Evolutionary conservation across 495 filamentous ascomycete species (phyloP).

Genomic region (Penicillium coprophilum): DNA sequence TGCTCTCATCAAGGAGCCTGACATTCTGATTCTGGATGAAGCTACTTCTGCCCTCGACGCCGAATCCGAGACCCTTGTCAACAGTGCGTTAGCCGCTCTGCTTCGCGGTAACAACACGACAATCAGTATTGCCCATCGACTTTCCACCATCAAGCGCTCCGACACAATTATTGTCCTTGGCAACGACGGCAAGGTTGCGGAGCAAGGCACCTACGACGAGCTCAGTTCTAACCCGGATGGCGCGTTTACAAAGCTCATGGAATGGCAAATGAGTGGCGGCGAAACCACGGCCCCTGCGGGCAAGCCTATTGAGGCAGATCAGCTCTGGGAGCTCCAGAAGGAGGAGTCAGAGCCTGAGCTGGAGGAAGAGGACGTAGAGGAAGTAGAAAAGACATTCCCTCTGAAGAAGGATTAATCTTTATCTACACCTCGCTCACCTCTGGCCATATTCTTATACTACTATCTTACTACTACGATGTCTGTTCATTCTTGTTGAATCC

Average conservation of each 20-base stretch:
- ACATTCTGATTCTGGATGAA: constrained; percentile 95
- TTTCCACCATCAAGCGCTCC: constrained; percentile 93
- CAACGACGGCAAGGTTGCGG: constrained; percentile 81
- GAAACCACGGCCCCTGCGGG: constrained; percentile 48
- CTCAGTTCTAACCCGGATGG: constrained; percentile 69
- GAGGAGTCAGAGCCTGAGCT: constrained; percentile 27
- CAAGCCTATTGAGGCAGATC: constrained; percentile 29
- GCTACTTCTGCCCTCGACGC: constrained; percentile 91
- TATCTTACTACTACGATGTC: not conserved
- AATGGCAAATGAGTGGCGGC: constrained; percentile 95
- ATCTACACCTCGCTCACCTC: not conserved
- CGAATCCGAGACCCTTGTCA: constrained; percentile 96
- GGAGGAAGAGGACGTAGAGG: constrained; percentile 27
- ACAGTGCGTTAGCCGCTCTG: constrained; percentile 77
- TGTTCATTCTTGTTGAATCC: constrained; percentile 6
- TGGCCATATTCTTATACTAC: not conserved
- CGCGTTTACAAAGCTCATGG: constrained; percentile 93
- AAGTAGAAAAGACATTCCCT: constrained; percentile 19
- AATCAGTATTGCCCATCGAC: constrained; percentile 92
- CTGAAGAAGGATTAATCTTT: constrained; percentile 22
- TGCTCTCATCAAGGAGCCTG: constrained; percentile 90
- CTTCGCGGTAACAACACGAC: constrained; percentile 87
- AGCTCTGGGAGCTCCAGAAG: constrained; percentile 37
- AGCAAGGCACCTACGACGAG: constrained; percentile 79
- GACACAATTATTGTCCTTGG: constrained; percentile 89